These are phyloP conservation scores for Penicillium sp. DNA, from an alignment of 2,329 filamentous ascomycete genomes.

Conservation along the genomic window DNA sequence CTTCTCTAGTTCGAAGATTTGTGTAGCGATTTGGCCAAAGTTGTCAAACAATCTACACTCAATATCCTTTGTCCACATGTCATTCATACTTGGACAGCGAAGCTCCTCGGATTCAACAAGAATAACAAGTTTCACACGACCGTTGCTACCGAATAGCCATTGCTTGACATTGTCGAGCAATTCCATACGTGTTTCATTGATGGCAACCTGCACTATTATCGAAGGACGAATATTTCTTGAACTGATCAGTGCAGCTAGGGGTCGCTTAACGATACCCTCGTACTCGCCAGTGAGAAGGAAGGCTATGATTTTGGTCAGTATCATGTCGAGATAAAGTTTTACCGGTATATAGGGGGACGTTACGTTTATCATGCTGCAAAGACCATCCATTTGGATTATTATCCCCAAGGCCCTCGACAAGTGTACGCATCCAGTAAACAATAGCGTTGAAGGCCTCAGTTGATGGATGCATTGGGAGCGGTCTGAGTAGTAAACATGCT, in stretches of 20 bases:
- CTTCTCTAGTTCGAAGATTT: not conserved
- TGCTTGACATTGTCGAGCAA: constrained; percentile 1
- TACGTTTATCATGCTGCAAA: not conserved
- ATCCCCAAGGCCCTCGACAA: not conserved
- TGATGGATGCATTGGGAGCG: not conserved
- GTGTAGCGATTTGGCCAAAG: not conserved
- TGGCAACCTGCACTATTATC: not conserved
- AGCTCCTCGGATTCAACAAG: not conserved
- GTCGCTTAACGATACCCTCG: not conserved
- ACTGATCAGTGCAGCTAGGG: not conserved
- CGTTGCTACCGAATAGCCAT: constrained; percentile 1
- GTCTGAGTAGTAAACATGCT: not conserved
- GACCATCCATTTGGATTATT: not conserved
- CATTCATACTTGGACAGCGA: not conserved
- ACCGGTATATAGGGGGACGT: not conserved
- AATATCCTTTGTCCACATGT: not conserved
- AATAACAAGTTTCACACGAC: not conserved
- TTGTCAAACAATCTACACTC: not conserved
- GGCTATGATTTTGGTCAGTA: not conserved
- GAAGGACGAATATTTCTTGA: not conserved
- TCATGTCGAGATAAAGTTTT: not conserved
- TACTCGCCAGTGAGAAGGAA: not conserved
- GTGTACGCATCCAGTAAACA: not conserved
- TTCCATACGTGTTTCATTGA: not conserved
- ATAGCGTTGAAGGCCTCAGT: not conserved